Conservation (phyloP, 331 rosid genomes). For the Erythrophleum ivorense region DNA sequence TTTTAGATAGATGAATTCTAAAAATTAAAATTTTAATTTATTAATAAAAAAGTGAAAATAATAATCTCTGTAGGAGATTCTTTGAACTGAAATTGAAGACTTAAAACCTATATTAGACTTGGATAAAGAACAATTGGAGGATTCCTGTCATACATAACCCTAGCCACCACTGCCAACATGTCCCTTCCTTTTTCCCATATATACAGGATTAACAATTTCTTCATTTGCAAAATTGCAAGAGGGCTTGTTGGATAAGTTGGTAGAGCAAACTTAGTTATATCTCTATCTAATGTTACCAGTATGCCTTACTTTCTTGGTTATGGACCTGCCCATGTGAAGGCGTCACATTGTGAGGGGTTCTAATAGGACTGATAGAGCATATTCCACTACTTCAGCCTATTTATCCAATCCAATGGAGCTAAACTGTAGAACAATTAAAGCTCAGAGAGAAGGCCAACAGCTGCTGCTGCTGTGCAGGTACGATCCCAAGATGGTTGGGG, state of each 20-base stretch:
- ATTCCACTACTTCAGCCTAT: slow-evolving; percentile 73
- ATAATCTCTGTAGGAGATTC: neutral
- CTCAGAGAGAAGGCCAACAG: slow-evolving; percentile 75
- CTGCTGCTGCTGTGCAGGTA: slow-evolving; percentile 94
- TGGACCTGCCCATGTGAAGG: slow-evolving; percentile 94
- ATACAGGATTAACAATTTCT: slow-evolving; percentile 30
- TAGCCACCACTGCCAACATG: slow-evolving; percentile 1
- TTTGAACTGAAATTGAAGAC: slow-evolving; percentile 34
- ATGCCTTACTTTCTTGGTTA: slow-evolving; percentile 76
- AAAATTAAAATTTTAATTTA: too few relatives aligned
- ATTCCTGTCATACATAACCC: neutral
- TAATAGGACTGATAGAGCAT: slow-evolving; percentile 61
- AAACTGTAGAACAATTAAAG: slow-evolving; percentile 67
- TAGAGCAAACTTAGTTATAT: slow-evolving; percentile 36
- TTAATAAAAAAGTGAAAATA: too few relatives aligned
- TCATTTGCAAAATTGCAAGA: slow-evolving; percentile 42
- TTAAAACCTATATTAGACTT: slow-evolving; percentile 18
- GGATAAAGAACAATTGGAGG: neutral
- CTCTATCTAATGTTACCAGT: slow-evolving; percentile 52
- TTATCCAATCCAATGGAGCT: slow-evolving; percentile 60
- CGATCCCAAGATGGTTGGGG: slow-evolving; percentile 99
- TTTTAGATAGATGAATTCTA: too few relatives aligned
- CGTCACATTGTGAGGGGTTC: slow-evolving; percentile 83
- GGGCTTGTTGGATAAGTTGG: slow-evolving; percentile 28
- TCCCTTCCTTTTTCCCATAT: slow-evolving; percentile 8